phyloP scores from a whole-genome alignment of 257 asterid species.

The Solanum virginianum region DNA sequence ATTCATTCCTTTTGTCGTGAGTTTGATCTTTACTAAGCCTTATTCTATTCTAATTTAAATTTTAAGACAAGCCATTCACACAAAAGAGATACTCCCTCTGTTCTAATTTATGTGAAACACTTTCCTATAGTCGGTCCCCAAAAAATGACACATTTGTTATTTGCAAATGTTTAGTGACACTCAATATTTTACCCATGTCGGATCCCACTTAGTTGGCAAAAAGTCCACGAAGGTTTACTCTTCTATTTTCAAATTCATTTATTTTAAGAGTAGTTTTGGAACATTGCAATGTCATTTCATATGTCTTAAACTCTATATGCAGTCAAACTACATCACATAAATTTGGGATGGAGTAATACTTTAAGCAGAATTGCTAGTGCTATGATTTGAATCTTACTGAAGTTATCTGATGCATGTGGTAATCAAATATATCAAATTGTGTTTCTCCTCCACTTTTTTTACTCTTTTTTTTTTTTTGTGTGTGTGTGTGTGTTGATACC shows the following conservation, averaged over 20 bases:
- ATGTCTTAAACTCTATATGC: too few relatives aligned
- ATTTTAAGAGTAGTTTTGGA: background rate
- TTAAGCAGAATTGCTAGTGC: background rate
- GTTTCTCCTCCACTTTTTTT: background rate
- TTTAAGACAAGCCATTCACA: background rate
- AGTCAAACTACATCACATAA: too few relatives aligned
- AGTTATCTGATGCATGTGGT: background rate
- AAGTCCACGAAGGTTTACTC: background rate
- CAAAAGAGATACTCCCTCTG: background rate
- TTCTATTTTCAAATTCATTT: background rate
- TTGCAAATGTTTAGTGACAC: background rate
- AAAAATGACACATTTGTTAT: background rate
- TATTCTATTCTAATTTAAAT: background rate
- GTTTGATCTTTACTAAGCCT: conserved; percentile 11
- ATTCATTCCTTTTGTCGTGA: conserved; percentile 67
- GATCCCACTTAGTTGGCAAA: background rate
- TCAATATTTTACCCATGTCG: background rate
- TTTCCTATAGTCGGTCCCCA: background rate
- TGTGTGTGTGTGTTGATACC: background rate
- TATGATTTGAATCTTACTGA: background rate
- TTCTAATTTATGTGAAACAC: background rate
- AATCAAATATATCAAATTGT: background rate
- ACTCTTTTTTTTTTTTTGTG: too few relatives aligned
- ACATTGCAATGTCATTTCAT: background rate
- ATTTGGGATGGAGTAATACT: background rate